Conservation (phyloP, 2,329 filamentous ascomycete species). For the Pestalotiopsis sp. region DNA sequence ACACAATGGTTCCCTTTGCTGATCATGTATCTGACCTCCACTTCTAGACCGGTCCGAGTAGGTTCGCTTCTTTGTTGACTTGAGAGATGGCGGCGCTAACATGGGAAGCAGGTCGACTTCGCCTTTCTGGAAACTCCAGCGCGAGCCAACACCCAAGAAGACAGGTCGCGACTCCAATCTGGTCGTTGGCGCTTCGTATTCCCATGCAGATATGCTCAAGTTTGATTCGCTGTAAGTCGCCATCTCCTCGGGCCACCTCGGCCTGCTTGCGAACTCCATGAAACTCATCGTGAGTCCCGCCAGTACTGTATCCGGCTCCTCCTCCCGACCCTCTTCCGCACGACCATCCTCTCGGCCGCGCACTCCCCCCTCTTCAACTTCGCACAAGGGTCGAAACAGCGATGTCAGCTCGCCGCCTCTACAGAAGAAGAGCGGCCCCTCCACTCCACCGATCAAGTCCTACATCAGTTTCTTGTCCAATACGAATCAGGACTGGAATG, state of each 20-base stretch:
- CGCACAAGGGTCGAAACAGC: constrained; percentile 53
- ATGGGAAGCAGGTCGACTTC: constrained; percentile 70
- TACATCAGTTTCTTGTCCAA: constrained; percentile 83
- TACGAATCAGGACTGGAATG: constrained; percentile 81
- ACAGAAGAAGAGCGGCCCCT: constrained; percentile 36
- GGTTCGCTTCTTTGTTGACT: constrained; percentile 32
- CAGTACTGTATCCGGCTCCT: constrained; percentile 62
- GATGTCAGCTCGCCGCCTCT: constrained; percentile 60
- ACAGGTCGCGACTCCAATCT: constrained; percentile 65
- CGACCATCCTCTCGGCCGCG: constrained; percentile 67
- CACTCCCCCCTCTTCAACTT: constrained; percentile 71
- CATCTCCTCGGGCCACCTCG: neutral
- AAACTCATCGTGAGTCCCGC: neutral
- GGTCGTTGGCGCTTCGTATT: constrained; percentile 93
- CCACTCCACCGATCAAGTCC: constrained; percentile 69
- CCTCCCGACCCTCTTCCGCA: constrained; percentile 75
- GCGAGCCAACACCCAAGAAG: constrained; percentile 56
- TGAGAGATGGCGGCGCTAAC: neutral
- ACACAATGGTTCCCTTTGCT: neutral
- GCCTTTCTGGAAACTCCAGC: constrained; percentile 80
- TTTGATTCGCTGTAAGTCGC: constrained; percentile 73
- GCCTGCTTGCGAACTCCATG: too few species aligned
- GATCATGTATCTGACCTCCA: neutral
- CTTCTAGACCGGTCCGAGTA: constrained; percentile 65
- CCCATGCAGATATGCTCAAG: constrained; percentile 92